Evolutionary conservation across 2,329 filamentous ascomycete species (phyloP), one percentile per base, ranked within the genome.

Genomic region (Pseudogymnoascus verrucosus): DNA sequence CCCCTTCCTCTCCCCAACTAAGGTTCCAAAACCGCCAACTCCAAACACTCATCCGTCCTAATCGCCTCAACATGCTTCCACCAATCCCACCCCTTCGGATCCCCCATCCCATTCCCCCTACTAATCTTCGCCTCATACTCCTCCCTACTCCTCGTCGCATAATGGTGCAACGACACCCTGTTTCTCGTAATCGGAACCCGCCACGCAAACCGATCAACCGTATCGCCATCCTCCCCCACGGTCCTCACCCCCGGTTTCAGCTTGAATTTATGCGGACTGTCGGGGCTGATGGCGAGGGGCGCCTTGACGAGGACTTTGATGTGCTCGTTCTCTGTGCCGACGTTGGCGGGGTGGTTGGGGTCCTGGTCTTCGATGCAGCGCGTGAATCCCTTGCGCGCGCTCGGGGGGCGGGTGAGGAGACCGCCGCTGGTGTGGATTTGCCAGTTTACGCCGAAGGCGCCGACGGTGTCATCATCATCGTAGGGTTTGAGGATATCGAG

Each of bases 251-350:
- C 69, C 4, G 64, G 39, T 6, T 54, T 57, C 5, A 69, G 62
- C 16, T 51, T 16, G 66, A 73, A 71, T 37, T 69, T 68, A 54
- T 73, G 70, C 3, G 69, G 69, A 28, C 69, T 69, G 4, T 64
- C 36, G 4, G 65, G 42, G 3, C 57, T 31, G 5, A 54, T 62
- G 57, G 66, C 68, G 47, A 69, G 64, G 8, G 68, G 65, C 8
- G 67, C 69, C 57, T 71, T 72, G n/a, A 73, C 71, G 51, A 75
- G 71, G 11, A 69, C 69, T 66, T 74, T 74, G 66, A 74, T 70
- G 62, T 74, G 71, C 12, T 64, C 64, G 54, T 74, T 74, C 40
- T 70, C 69, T 1, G 68, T 67, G 4, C 61, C 62, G 54, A 59
- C 66, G 51, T 67, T 68, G 14, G 57, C 26, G 57, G 67, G 12